These are phyloP conservation scores for Yarrowia deformans DNA, from an alignment of 805 yeast species.

Conservation along the genomic window DNA sequence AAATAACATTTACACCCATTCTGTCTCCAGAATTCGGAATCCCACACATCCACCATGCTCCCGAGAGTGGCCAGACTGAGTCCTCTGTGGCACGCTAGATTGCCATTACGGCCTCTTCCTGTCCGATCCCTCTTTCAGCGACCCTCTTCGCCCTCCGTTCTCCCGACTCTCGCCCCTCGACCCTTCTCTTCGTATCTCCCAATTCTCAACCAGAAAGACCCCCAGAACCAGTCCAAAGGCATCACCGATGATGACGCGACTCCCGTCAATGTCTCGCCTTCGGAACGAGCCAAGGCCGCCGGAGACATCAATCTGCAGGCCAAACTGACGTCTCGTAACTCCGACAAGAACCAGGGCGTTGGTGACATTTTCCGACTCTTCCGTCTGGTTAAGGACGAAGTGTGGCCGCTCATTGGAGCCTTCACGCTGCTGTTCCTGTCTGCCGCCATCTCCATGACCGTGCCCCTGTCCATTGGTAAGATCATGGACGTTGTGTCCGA, in stretches of 20 bases:
- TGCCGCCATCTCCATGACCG: conserved; percentile 78
- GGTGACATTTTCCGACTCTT: conserved; percentile 59
- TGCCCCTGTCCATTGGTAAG: conserved; percentile 86
- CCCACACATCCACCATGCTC: conserved; percentile 34
- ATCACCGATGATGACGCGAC: conserved; percentile 35
- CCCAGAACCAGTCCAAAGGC: conserved; percentile 1
- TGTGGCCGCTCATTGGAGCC: conserved; percentile 55
- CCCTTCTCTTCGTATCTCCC: conserved; percentile 26
- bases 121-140: conserved; percentile 12
- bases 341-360: conserved; percentile 42
- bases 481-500: conserved; percentile 73
- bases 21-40: neutral
- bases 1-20: conserved; percentile 21
- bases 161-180: neutral
- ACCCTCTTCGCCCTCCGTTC: conserved; percentile 6
- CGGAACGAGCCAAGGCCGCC: conserved; percentile 47
- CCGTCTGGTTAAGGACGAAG: conserved; percentile 64
- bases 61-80: conserved; percentile 37
- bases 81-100: conserved; percentile 23
- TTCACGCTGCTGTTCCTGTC: conserved; percentile 74
- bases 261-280: conserved; percentile 43
- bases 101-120: conserved; percentile 27
- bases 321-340: conserved; percentile 44
- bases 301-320: conserved; percentile 50
- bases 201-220: neutral